phyloP scores from a whole-genome alignment of 148 eudicot genomes.

The Amaranthus palmeri region DNA sequence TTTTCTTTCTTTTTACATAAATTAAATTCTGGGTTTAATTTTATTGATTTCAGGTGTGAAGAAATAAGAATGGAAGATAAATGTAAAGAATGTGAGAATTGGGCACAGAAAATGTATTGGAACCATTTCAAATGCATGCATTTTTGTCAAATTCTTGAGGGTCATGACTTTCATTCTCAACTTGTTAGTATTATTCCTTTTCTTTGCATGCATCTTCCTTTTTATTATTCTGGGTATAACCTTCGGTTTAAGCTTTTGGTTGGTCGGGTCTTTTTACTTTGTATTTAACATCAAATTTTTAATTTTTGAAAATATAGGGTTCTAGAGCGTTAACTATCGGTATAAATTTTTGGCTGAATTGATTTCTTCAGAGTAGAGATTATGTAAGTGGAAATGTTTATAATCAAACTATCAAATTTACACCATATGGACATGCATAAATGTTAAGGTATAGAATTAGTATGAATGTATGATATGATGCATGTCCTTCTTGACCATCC shows the following conservation, averaged over 20 bases:
- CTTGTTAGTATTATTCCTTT: conserved; percentile 32
- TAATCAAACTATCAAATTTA: too few relatives aligned
- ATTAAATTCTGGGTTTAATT: neutral
- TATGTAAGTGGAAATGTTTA: too few relatives aligned
- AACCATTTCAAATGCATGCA: conserved; percentile 34
- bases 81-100: conserved; percentile 32
- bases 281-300: too few relatives aligned
- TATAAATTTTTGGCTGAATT: too few relatives aligned
- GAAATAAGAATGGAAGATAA: conserved; percentile 28
- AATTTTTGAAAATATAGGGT: too few relatives aligned
- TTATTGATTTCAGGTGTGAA: neutral
- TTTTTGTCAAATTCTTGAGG: conserved; percentile 38
- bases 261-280: neutral
- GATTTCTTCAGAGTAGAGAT: too few relatives aligned
- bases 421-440: too few relatives aligned
- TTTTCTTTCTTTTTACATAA: neutral
- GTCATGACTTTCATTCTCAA: conserved; percentile 31
- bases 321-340: too few relatives aligned
- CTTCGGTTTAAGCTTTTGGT: neutral
- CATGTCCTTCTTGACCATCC: too few relatives aligned
- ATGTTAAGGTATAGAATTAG: too few relatives aligned
- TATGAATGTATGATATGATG: too few relatives aligned
- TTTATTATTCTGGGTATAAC: neutral
- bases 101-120: conserved; percentile 48
- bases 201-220: conserved; percentile 3